Evolutionary conservation across 257 asterid genomes (phyloP), one percentile per base, ranked within the genome.

Genomic region (Anisodus acutangulus): DNA sequence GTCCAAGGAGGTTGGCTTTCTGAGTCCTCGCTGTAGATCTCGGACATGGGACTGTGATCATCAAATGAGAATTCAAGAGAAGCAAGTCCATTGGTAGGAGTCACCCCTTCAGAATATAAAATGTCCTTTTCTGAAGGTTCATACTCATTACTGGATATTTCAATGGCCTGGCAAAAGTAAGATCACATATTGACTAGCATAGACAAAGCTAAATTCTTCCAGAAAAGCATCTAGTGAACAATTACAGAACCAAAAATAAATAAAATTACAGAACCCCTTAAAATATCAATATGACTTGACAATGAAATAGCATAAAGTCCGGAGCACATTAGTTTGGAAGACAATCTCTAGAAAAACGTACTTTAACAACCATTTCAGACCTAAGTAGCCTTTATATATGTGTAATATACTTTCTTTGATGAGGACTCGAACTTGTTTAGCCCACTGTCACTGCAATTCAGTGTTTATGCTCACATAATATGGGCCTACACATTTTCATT

Each of bases 131-230:
- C 96, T 49, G 94, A 85, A 69, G 97, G 96, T 83, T 86, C 88
- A 66, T 92, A 92, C 63, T 91, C 94, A 51, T 88, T 80, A 85
- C 97, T 86, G n/a, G 92, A 93, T 88, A 92, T 88, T 92, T 87
- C 94, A 26, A 85, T 59, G 70, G 89, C 95, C 98, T 94, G 35
- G 54, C 39, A 83, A 69, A 82, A 78, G 82, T 66, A 39, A 31
- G 35, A 31, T 31, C 35, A 31, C 35, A 31, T 31, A 31, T 31
- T 31, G 35, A 31, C 35, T 53, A 35, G 64, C 9, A 53, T 16
- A 78, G 43, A 31, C 13, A 53, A 69, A 13, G 66, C 64, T 78
- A 53, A 78, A 78, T 6, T 35, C 45, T 66, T 53, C 31, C 41
- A 53, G 35, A 31, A 26, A 78, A 78, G 31, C 13, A 53, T 78